phyloP scores from a whole-genome alignment of 1,284 basidiomycete genomes.

The Cutaneotrichosporon mucoides region DNA sequence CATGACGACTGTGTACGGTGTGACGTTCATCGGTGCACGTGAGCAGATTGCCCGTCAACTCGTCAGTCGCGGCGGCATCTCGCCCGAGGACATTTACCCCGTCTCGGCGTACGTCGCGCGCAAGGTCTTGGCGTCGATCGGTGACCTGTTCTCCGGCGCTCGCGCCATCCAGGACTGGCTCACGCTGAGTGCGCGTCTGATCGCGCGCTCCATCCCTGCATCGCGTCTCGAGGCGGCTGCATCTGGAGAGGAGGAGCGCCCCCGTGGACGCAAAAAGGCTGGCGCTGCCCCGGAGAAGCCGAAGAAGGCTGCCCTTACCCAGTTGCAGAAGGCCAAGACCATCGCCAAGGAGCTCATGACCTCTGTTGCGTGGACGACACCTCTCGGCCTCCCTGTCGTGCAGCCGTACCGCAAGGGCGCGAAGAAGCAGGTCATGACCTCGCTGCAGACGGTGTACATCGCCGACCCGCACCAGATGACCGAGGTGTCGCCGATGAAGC shows the following conservation, averaged over 20 bases:
- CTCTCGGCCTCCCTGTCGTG: constrained; percentile 87
- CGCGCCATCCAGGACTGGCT: constrained; percentile 91
- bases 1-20: constrained; percentile 98
- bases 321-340: constrained; percentile 6
- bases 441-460: constrained; percentile 88
- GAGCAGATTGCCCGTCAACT: constrained; percentile 93
- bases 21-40: constrained; percentile 91
- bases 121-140: constrained; percentile 77
- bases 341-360: constrained; percentile 90
- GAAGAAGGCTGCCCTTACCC: too few relatives aligned
- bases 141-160: constrained; percentile 87
- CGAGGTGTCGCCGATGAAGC: constrained; percentile 79
- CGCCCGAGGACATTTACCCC: constrained; percentile 66
- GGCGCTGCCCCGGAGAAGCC: too few relatives aligned
- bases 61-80: constrained; percentile 68
- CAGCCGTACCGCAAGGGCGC: constrained; percentile 89
- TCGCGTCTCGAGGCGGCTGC: constrained; percentile 56
- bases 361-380: constrained; percentile 92
- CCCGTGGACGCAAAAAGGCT: neutral
- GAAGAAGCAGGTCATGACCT: constrained; percentile 74
- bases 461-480: constrained; percentile 76
- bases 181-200: constrained; percentile 72
- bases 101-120: constrained; percentile 80
- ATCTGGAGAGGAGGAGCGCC: neutral
- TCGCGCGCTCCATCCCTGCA: constrained; percentile 79